phyloP scores from a whole-genome alignment of 2,329 filamentous ascomycete genomes.

The Hymenoscyphus occultus region DNA sequence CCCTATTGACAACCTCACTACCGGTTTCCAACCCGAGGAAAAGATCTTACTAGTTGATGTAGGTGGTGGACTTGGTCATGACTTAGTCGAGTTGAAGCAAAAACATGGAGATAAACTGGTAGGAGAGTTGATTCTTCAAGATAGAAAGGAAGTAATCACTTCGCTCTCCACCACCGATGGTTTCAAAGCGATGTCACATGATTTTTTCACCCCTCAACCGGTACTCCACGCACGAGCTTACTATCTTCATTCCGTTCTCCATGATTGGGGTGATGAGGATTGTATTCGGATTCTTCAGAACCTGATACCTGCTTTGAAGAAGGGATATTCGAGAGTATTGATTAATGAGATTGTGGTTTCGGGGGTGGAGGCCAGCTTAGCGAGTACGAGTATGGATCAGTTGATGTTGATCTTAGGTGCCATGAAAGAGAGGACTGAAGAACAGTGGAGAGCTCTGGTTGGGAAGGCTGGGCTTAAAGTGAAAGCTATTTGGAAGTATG shows the following conservation, averaged over 20 bases:
- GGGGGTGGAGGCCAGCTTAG: constrained; percentile 31
- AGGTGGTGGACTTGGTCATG: constrained; percentile 20
- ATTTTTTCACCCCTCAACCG: constrained; percentile 38
- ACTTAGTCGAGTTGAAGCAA: constrained; percentile 10
- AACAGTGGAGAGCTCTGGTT: constrained; percentile 12
- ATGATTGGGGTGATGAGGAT: constrained; percentile 35
- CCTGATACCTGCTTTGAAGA: constrained; percentile 31
- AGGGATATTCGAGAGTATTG: constrained; percentile 26
- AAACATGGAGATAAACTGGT: constrained; percentile 6
- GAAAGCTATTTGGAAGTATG: constrained; percentile 8
- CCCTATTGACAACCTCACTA: constrained; percentile 26
- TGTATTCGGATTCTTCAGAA: constrained; percentile 15
- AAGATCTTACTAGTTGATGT: constrained; percentile 20
- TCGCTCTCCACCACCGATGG: constrained; percentile 11
- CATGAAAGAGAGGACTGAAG: constrained; percentile 13
- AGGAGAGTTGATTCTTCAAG: constrained; percentile 17
- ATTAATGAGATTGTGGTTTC: constrained; percentile 39
- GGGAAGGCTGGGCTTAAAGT: constrained; percentile 12
- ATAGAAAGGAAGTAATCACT: constrained; percentile 18
- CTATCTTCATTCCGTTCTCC: constrained; percentile 32
- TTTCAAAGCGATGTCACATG: constrained; percentile 21
- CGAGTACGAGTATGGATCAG: constrained; percentile 38
- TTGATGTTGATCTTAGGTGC: constrained; percentile 37
- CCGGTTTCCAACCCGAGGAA: constrained; percentile 9
- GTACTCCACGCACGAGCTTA: constrained; percentile 36